Base-by-base conservation (phyloP, 805 yeast genomes). In the Candida montana region DNA sequence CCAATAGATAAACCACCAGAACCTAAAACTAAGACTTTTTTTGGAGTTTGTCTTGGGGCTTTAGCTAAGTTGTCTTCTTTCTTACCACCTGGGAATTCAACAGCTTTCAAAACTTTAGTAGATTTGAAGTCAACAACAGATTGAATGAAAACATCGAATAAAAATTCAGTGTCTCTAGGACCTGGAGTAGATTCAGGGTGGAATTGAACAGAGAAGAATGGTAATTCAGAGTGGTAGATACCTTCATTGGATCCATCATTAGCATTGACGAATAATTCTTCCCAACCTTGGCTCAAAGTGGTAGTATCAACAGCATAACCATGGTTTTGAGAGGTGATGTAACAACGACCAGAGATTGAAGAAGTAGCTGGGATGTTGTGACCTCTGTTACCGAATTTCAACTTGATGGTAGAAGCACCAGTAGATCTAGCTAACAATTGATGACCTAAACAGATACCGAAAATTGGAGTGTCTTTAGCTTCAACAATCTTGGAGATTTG, bases 181-280 rank as follows among this genome's bases (percentile, higher is more conserved):
- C 99, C 99, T 36, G 99, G 98, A 37, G 96, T 88, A 19, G 97
- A 87, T 73, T 93, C 99, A 20, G 99, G 99, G 64, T 93, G 99
- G 76, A 93, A 91, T 73, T 93, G 99, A 37, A 93, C 98, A 13
- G 99, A 93, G 75, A 93, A 93, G 63, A 74, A 83, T 31, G 99
- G 99, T 64, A 83, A 74, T 51, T 79, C 72, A 33, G 82, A 75
- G 68, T 91, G 87, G 72, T 88, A 91, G 49, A 93, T 88, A 81
- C 99, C 99, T 74, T 93, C 99, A 66, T 93, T 93, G 30, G 98
- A 89, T 42, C 90, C 91, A 68, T 93, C 99, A 62, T 93, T 93
- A 47, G 98, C 87, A 61, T 93, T 93, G 35, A 88, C 90, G 58
- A 93, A 93, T 57, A 91, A 77, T 67, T 91, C 96, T 64, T 86